Evolutionary conservation across 371 early-diverging fungal species (phyloP).

Genomic region (Mucor mucedo): DNA sequence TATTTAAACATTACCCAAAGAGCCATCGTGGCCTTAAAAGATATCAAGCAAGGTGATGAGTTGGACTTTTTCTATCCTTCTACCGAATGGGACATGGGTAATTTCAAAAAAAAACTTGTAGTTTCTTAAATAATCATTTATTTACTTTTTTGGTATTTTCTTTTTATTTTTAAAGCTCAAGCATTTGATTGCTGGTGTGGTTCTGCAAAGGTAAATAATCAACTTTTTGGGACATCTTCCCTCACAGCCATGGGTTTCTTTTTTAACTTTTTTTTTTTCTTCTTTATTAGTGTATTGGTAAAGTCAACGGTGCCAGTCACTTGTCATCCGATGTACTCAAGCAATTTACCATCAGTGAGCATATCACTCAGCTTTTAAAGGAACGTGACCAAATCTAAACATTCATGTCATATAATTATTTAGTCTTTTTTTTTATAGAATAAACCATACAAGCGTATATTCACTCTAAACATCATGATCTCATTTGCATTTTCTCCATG

Average conservation of each 20-base stretch:
- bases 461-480: too few relatives aligned
- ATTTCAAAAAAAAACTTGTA: background rate
- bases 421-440: too few relatives aligned
- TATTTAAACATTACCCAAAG: constrained; percentile 59
- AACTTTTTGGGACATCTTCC: background rate
- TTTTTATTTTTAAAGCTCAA: constrained; percentile 17
- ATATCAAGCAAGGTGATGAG: constrained; percentile 68
- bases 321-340: constrained; percentile 8
- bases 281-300: constrained; percentile 14
- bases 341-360: constrained; percentile 17
- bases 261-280: background rate
- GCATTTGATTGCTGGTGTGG: constrained; percentile 29
- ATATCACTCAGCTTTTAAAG: constrained; percentile 15
- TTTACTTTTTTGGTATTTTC: background rate
- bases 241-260: too few relatives aligned
- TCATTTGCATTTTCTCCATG: too few relatives aligned
- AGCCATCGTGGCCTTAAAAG: constrained; percentile 61
- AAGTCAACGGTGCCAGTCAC: constrained; percentile 20
- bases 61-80: constrained; percentile 85
- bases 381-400: constrained; percentile 1
- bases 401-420: background rate
- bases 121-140: background rate
- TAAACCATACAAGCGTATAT: too few relatives aligned
- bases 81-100: constrained; percentile 87
- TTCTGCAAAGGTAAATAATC: constrained; percentile 12